These are phyloP conservation scores for Diaporthe eres DNA, from an alignment of 2,329 filamentous ascomycete species.

Conservation along the genomic window DNA sequence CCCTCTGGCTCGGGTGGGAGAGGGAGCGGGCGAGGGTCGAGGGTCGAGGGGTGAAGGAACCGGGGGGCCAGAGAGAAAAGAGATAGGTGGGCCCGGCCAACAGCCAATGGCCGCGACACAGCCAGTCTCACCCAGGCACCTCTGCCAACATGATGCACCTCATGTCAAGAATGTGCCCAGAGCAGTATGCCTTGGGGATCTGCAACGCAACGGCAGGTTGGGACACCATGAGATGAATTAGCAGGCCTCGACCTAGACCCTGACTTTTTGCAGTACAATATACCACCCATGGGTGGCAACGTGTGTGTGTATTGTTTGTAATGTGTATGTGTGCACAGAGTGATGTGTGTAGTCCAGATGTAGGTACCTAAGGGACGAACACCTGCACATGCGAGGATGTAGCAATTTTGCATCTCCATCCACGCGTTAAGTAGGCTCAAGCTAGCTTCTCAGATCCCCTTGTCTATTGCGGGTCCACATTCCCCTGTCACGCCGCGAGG, in stretches of 20 bases:
- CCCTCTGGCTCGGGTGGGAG: constrained; percentile 21
- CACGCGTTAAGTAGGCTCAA: background rate
- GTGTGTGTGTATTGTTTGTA: background rate
- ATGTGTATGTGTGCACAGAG: background rate
- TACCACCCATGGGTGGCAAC: background rate
- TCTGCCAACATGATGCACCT: constrained; percentile 32
- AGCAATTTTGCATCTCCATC: background rate
- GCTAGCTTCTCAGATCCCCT: background rate
- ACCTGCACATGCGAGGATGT: constrained; percentile 13
- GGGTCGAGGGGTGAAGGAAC: constrained; percentile 2
- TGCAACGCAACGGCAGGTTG: constrained; percentile 30
- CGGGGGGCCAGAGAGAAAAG: constrained; percentile 1
- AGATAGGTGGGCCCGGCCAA: constrained; percentile 2
- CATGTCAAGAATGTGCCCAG: constrained; percentile 31
- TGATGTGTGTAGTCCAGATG: background rate
- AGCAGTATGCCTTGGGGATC: constrained; percentile 27
- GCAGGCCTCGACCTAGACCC: constrained; percentile 24
- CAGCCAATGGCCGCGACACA: constrained; percentile 31
- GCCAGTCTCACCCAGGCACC: constrained; percentile 30
- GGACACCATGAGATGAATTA: constrained; percentile 17
- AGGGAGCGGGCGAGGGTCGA: constrained; percentile 12
- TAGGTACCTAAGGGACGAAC: constrained; percentile 28
- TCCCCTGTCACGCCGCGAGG: constrained; percentile 5
- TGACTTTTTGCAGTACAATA: background rate
- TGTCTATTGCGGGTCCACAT: constrained; percentile 3